These are phyloP conservation scores for Cordyceps javanica DNA, from an alignment of 2,329 filamentous ascomycete species.

Conservation along the genomic window DNA sequence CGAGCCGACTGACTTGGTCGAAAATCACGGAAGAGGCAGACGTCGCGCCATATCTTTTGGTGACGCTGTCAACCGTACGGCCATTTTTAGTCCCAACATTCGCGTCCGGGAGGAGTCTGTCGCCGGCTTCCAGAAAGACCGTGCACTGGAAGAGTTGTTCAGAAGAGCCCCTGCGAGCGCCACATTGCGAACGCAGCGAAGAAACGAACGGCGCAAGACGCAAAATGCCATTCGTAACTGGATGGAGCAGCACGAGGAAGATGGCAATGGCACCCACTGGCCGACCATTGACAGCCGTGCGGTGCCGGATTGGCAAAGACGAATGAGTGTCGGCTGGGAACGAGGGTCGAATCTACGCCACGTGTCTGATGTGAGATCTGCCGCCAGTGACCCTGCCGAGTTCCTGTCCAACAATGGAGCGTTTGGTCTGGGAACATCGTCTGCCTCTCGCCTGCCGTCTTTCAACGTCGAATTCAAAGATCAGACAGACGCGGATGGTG, in stretches of 20 bases:
- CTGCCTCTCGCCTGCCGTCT: constrained; percentile 32
- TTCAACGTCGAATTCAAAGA: constrained; percentile 40
- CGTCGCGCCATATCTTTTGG: constrained; percentile 49
- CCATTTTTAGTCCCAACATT: constrained; percentile 66
- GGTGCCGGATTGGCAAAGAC: constrained; percentile 42
- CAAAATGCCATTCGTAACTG: constrained; percentile 80
- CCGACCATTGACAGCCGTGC: constrained; percentile 41
- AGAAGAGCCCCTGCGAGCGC: constrained; percentile 62
- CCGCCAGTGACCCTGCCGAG: constrained; percentile 59
- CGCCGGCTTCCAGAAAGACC: constrained; percentile 82
- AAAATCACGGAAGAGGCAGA: constrained; percentile 52
- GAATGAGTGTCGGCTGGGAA: constrained; percentile 48
- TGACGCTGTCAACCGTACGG: constrained; percentile 48
- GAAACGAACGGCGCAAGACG: constrained; percentile 63
- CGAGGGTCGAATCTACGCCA: constrained; percentile 40
- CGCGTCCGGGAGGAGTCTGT: constrained; percentile 80
- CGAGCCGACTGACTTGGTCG: constrained; percentile 80
- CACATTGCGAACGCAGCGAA: constrained; percentile 52
- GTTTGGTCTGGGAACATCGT: constrained; percentile 22
- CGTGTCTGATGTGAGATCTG: constrained; percentile 52
- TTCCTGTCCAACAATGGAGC: constrained; percentile 47
- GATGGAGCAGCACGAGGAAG: constrained; percentile 70
- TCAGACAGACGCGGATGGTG: constrained; percentile 78
- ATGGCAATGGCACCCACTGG: constrained; percentile 42
- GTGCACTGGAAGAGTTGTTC: constrained; percentile 87